Percentiles rank a stretch among this genome's conserved stretches.
Evolutionary conservation across 1,284 basidiomycete species (phyloP).

Genomic region (Boletellus deceptivus): DNA sequence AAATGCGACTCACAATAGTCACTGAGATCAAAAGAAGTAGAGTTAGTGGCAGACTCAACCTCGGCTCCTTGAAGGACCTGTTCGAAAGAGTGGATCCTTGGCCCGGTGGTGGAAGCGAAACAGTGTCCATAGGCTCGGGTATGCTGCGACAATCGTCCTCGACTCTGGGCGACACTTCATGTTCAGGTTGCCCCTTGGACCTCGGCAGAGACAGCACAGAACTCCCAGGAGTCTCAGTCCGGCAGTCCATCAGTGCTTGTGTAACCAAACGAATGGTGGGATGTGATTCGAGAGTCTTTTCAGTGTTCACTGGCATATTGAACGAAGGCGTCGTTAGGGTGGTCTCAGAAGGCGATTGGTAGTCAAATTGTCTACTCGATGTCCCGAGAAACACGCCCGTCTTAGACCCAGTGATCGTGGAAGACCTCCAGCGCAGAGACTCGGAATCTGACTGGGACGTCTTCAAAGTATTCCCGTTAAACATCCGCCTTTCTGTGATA

Average conservation of each 20-base stretch:
- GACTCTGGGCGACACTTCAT: slow-evolving; percentile 13
- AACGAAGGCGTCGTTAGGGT: slow-evolving; percentile 22
- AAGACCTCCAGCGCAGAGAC: slow-evolving; percentile 15
- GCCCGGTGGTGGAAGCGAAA: slow-evolving; percentile 25
- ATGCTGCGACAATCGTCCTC: slow-evolving; percentile 7
- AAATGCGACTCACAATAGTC: slow-evolving; percentile 53
- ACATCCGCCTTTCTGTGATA: slow-evolving; percentile 25
- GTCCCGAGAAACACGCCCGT: slow-evolving; percentile 5
- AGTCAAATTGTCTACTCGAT: slow-evolving; percentile 8
- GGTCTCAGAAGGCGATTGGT: slow-evolving; percentile 28
- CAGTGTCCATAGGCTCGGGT: slow-evolving; percentile 14
- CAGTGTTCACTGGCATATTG: slow-evolving; percentile 3
- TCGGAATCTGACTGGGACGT: slow-evolving; percentile 25
- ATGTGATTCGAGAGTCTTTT: slow-evolving; percentile 10
- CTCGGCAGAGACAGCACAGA: slow-evolving; percentile 7
- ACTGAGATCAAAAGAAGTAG: slow-evolving; percentile 56
- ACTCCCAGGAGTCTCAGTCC: neutral
- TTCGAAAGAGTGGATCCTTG: slow-evolving; percentile 17
- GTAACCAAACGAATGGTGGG: slow-evolving; percentile 27
- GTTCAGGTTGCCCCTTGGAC: slow-evolving; percentile 13
- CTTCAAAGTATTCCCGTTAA: slow-evolving; percentile 22
- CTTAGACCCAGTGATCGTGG: slow-evolving; percentile 11
- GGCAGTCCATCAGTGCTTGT: slow-evolving; percentile 7
- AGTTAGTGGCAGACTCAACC: slow-evolving; percentile 60
- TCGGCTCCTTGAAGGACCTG: slow-evolving; percentile 43